These are phyloP conservation scores for Colletotrichum magnum DNA, from an alignment of 2,329 filamentous ascomycete genomes.

Conservation along the genomic window DNA sequence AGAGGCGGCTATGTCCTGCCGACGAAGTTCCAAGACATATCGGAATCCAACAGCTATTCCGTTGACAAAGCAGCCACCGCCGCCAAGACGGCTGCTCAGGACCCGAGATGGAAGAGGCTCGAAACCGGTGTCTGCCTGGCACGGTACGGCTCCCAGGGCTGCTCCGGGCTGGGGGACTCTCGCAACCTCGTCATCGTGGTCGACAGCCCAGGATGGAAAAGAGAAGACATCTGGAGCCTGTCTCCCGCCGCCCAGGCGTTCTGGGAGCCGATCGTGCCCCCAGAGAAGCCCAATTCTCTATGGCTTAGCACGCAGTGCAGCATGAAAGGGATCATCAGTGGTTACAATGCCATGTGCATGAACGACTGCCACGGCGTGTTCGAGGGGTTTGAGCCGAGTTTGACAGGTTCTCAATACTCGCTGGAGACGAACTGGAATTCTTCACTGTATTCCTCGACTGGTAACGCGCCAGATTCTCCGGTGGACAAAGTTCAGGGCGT, in stretches of 20 bases:
- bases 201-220: slow-evolving; percentile 15
- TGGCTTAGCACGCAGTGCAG: slow-evolving; percentile 18
- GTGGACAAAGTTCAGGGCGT: background rate
- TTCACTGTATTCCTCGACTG: background rate
- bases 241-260: background rate
- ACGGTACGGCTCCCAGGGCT: background rate
- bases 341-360: background rate
- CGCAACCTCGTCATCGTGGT: slow-evolving; percentile 20
- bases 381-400: background rate
- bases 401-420: background rate
- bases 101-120: background rate
- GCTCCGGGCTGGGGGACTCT: background rate
- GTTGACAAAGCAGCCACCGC: too few relatives aligned
- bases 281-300: slow-evolving; percentile 12
- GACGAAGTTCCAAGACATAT: background rate
- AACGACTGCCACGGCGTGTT: background rate
- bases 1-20: background rate
- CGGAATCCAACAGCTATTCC: background rate
- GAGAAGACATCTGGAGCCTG: slow-evolving; percentile 19
- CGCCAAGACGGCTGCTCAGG: too few relatives aligned
- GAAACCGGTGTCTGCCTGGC: background rate
- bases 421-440: background rate
- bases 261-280: slow-evolving; percentile 17
- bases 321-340: background rate
- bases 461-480: too few relatives aligned